A percentile compares a stretch with the other conserved stretches of the same genome.
phyloP scores from a whole-genome alignment of 2,329 filamentous ascomycete genomes.

The Penicillium capsulatum region DNA sequence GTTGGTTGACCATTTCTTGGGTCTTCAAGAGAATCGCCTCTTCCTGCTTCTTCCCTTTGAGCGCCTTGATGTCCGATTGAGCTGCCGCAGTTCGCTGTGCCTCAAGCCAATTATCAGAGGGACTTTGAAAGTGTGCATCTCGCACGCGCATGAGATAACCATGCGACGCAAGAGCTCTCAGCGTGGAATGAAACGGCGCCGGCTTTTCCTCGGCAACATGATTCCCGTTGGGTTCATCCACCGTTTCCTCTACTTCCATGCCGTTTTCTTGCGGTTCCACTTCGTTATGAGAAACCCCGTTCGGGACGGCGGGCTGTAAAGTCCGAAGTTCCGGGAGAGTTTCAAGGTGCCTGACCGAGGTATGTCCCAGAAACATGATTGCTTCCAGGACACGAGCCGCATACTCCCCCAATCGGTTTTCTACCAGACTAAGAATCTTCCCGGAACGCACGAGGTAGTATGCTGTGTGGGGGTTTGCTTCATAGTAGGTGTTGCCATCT shows the following conservation, averaged over 20 bases:
- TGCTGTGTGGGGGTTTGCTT: constrained; percentile 73
- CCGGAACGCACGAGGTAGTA: constrained; percentile 79
- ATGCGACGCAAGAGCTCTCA: constrained; percentile 40
- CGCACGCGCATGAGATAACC: constrained; percentile 40
- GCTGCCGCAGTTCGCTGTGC: constrained; percentile 33
- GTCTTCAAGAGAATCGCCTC: constrained; percentile 30
- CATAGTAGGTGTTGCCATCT: constrained; percentile 67
- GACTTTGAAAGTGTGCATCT: constrained; percentile 41
- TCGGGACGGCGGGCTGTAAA: constrained; percentile 14
- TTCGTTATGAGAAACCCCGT: constrained; percentile 24
- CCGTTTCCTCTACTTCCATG: constrained; percentile 26
- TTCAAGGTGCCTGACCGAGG: constrained; percentile 50
- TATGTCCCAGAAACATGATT: constrained; percentile 72
- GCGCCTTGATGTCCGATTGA: constrained; percentile 27
- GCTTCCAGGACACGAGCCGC: constrained; percentile 72
- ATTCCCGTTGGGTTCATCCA: constrained; percentile 27
- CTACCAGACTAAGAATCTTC: constrained; percentile 72
- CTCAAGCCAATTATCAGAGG: constrained; percentile 39
- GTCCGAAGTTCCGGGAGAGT: constrained; percentile 34
- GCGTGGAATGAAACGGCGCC: constrained; percentile 33
- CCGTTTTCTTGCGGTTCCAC: constrained; percentile 19
- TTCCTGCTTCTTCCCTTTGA: constrained; percentile 40
- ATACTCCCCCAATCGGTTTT: constrained; percentile 67
- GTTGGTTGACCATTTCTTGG: constrained; percentile 30
- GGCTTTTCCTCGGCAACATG: constrained; percentile 18